Conservation (phyloP, 495 filamentous ascomycete species). For the Aspergillus saccharolyticus region DNA sequence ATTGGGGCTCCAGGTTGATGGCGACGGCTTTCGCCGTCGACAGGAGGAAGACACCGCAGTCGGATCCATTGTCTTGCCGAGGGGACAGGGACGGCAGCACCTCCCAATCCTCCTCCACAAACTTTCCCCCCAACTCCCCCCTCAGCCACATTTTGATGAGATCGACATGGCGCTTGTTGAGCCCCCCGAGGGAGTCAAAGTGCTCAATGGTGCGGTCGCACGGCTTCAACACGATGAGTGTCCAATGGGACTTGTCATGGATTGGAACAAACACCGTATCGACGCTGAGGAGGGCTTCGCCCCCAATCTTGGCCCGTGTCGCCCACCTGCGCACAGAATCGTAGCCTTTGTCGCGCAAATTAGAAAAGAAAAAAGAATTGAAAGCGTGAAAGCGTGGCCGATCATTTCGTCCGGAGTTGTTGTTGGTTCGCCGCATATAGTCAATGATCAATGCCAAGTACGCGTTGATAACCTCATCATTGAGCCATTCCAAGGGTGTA, state of each 20-base stretch:
- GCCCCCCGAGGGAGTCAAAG: constrained; percentile 63
- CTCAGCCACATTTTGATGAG: constrained; percentile 52
- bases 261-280: constrained; percentile 62
- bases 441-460: constrained; percentile 58
- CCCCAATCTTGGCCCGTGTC: constrained; percentile 51
- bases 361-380: constrained; percentile 66
- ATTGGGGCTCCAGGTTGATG: constrained; percentile 56
- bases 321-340: constrained; percentile 48
- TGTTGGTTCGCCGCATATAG: constrained; percentile 49
- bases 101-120: constrained; percentile 59
- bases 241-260: constrained; percentile 48
- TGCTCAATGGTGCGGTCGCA: constrained; percentile 59
- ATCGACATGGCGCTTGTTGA: constrained; percentile 27
- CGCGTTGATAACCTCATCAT: constrained; percentile 75
- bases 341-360: constrained; percentile 49
- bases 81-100: constrained; percentile 43
- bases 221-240: constrained; percentile 66
- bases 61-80: constrained; percentile 62
- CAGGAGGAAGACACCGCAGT: constrained; percentile 78
- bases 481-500: constrained; percentile 59
- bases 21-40: constrained; percentile 69
- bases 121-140: constrained; percentile 52
- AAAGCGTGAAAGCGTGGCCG: constrained; percentile 65
- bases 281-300: constrained; percentile 47
- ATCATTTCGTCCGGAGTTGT: constrained; percentile 38